phyloP scores from a whole-genome alignment of 2,329 filamentous ascomycete species.

The Aspergillus sp. region DNA sequence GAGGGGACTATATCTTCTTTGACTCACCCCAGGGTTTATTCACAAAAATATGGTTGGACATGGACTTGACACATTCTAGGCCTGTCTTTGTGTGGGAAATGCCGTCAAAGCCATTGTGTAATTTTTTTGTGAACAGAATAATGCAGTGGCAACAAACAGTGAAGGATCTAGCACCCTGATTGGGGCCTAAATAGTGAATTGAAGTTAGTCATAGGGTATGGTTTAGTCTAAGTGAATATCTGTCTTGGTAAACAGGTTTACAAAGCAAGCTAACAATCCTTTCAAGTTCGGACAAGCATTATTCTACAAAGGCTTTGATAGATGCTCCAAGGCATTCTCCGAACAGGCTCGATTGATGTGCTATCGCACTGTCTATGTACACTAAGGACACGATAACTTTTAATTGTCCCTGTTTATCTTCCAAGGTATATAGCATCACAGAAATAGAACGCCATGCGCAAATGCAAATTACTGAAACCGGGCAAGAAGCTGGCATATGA shows the following conservation, averaged over 20 bases:
- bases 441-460: slow-evolving; percentile 29
- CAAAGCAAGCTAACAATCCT: neutral
- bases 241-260: neutral
- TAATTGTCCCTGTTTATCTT: slow-evolving; percentile 21
- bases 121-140: too few species aligned
- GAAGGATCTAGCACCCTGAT: too few species aligned
- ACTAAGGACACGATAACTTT: slow-evolving; percentile 18
- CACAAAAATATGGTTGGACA: too few species aligned
- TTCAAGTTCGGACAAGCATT: neutral
- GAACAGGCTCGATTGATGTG: slow-evolving; percentile 3
- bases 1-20: too few species aligned
- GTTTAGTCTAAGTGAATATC: neutral
- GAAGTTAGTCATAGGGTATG: too few species aligned
- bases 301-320: neutral
- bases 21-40: too few species aligned
- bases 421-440: slow-evolving; percentile 26
- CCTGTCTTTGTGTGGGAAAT: too few species aligned
- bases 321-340: neutral
- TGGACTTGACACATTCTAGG: too few species aligned
- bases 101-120: too few species aligned
- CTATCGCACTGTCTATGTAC: slow-evolving; percentile 8
- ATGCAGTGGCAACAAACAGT: too few species aligned
- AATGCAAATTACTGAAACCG: slow-evolving; percentile 27
- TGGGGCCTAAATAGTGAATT: too few species aligned
- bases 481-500: slow-evolving; percentile 8